Base-by-base conservation (phyloP, 108 stramenopile genomes). In the Asterionellopsis glacialis region DNA sequence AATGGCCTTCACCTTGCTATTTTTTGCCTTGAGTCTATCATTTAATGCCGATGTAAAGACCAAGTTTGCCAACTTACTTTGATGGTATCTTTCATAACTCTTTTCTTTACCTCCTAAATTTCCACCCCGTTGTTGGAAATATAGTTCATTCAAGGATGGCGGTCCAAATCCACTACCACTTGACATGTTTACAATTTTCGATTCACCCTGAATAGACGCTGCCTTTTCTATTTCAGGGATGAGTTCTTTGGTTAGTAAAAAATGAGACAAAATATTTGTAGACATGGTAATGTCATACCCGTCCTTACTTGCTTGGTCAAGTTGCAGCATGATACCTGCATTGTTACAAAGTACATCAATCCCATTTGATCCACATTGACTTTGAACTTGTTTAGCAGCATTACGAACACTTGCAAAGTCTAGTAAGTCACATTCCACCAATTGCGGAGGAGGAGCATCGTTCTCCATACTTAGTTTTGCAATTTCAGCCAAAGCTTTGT, bases 231-330 rank as follows among this genome's bases (percentile, higher is more conserved):
- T 48, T 13, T 66, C 51, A 4, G 82, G 82, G 25, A 67, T 65
- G 18, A 89, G 55, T 33, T 72, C 64, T 62, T 68, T 70, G 28
- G 77, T 69, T 49, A 89, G 68, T 6, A 89, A 62, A 61, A 88
- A 85, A 33, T 83, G 82, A 24, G 73, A 67, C 23, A 89, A 43
- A 57, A 73, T 55, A 59, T 85, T 85, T 14, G 82, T 79, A 41
- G 76, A 75, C 77, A 83, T 78, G 39, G 80, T 75, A 16, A 79
- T 50, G 50, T 85, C 83, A 38, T 73, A 81, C 47, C 88, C 88
- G 55, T 89, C 88, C 52, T 44, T 41, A 26, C 76, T 85, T 3
- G 69, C 67, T 1, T 57, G 55, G 48, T 82, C 79, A 15, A 62
- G 51, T 10, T 52, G 26, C 11, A 73, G 73, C 81, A 85, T 83